These are phyloP conservation scores for Penicillium concentricum DNA, from an alignment of 2,329 filamentous ascomycete genomes.

Conservation along the genomic window DNA sequence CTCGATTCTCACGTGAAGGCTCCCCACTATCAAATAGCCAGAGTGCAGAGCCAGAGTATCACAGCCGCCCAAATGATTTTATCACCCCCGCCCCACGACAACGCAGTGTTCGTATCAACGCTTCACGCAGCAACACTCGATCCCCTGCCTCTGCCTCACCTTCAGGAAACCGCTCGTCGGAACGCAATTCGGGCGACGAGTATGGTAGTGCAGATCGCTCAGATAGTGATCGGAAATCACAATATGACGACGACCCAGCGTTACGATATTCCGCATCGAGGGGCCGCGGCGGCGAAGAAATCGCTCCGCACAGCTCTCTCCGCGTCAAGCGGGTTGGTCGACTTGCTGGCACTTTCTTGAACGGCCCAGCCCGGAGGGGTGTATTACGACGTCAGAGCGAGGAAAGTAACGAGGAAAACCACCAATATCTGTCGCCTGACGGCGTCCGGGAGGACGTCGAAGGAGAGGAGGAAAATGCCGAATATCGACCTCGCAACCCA, in stretches of 20 bases:
- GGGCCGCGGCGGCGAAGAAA: conserved; percentile 59
- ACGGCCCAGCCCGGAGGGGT: conserved; percentile 74
- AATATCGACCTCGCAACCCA: conserved; percentile 25
- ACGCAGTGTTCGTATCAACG: conserved; percentile 44
- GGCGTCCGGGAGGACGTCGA: conserved; percentile 29
- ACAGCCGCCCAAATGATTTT: conserved; percentile 35
- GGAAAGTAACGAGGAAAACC: conserved; percentile 54
- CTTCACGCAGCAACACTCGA: conserved; percentile 41
- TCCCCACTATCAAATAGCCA: conserved; percentile 41
- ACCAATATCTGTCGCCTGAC: conserved; percentile 28
- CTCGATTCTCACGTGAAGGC: conserved; percentile 36
- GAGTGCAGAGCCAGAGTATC: conserved; percentile 28
- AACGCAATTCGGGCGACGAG: conserved; percentile 30
- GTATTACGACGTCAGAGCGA: conserved; percentile 62
- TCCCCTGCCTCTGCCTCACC: conserved; percentile 43
- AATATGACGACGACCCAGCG: conserved; percentile 36
- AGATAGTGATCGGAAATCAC: conserved; percentile 33
- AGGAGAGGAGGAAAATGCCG: conserved; percentile 28
- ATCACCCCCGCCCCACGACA: conserved; percentile 48
- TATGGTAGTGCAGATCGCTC: conserved; percentile 36
- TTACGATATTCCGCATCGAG: conserved; percentile 38
- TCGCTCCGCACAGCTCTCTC: conserved; percentile 69
- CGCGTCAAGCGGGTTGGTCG: conserved; percentile 75
- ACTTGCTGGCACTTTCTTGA: conserved; percentile 72
- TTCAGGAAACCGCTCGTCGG: conserved; percentile 33